phyloP scores from a whole-genome alignment of 2,329 filamentous ascomycete genomes.

The Ascochyta lentis region DNA sequence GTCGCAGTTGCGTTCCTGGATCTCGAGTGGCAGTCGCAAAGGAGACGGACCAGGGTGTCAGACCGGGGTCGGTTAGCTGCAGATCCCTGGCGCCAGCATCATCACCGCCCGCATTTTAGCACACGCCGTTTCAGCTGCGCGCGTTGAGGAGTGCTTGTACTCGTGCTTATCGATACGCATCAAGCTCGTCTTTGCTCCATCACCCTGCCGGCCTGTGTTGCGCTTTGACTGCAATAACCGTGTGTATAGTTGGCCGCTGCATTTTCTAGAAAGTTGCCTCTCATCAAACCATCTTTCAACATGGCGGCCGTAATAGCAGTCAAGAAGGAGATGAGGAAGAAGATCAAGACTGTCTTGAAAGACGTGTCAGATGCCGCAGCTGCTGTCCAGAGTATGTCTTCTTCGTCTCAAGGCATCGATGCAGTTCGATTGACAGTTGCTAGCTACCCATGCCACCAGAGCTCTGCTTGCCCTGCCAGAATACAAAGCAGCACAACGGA shows the following conservation, averaged over 20 bases:
- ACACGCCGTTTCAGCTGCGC: slow-evolving; percentile 6
- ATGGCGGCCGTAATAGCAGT: slow-evolving; percentile 66
- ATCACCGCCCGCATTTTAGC: slow-evolving; percentile 23
- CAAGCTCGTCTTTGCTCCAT: not conserved
- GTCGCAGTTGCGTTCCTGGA: slow-evolving; percentile 22
- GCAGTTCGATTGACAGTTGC: slow-evolving; percentile 19
- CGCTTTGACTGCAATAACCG: not conserved
- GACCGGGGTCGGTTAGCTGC: slow-evolving; percentile 30
- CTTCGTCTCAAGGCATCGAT: not conserved
- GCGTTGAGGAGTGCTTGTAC: not conserved
- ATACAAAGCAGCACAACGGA: slow-evolving; percentile 74
- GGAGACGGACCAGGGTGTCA: slow-evolving; percentile 28
- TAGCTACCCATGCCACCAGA: slow-evolving; percentile 71
- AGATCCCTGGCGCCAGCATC: slow-evolving; percentile 35
- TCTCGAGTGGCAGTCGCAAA: slow-evolving; percentile 26
- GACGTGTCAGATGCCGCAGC: slow-evolving; percentile 68
- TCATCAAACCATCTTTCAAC: slow-evolving; percentile 5
- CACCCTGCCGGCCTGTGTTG: not conserved
- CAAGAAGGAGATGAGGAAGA: slow-evolving; percentile 76
- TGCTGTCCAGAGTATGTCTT: slow-evolving; percentile 70
- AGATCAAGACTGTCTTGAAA: slow-evolving; percentile 72
- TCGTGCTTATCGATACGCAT: slow-evolving; percentile 17
- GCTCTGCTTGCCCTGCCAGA: slow-evolving; percentile 71
- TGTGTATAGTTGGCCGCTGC: not conserved
- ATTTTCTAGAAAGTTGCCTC: slow-evolving; percentile 19